These are phyloP conservation scores for Pilaira anomala DNA, from an alignment of 192 early-diverging fungal genomes.

Conservation along the genomic window DNA sequence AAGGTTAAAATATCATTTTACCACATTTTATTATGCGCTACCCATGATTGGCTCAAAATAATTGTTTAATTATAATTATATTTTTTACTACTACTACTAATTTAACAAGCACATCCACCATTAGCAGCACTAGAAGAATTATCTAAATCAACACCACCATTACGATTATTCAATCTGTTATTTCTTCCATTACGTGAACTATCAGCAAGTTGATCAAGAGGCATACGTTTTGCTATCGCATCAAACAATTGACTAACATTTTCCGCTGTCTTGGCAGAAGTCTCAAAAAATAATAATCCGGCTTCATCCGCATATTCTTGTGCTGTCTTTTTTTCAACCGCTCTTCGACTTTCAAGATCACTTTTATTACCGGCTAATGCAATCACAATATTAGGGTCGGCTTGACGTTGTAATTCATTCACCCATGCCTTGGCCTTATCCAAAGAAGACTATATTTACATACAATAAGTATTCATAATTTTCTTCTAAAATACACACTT, in stretches of 20 bases:
- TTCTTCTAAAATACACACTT: slow-evolving; percentile 24
- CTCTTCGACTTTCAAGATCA: slow-evolving; percentile 60
- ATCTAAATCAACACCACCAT: slow-evolving; percentile 15
- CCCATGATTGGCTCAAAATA: no score
- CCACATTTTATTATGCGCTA: no score
- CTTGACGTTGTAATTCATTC: slow-evolving; percentile 70
- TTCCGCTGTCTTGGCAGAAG: slow-evolving; percentile 56
- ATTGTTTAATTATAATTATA: background rate
- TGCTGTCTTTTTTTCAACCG: slow-evolving; percentile 61
- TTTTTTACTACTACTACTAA: background rate
- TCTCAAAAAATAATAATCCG: slow-evolving; percentile 60
- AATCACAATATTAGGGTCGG: slow-evolving; percentile 71
- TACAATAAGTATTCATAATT: background rate
- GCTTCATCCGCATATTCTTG: slow-evolving; percentile 58
- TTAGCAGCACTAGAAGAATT: background rate
- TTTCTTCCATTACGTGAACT: slow-evolving; percentile 8
- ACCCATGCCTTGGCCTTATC: slow-evolving; percentile 74
- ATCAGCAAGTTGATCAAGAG: slow-evolving; percentile 17
- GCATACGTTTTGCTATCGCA: slow-evolving; percentile 37
- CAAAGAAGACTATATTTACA: slow-evolving; percentile 52
- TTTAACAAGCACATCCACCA: slow-evolving; percentile 19
- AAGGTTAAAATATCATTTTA: no score
- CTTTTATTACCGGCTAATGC: slow-evolving; percentile 69
- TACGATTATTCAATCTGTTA: background rate
- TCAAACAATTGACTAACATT: slow-evolving; percentile 58